Evolutionary conservation across 768 basidiomycete genomes (phyloP), one percentile per base, ranked within the genome.

Genomic region (Mycena rosella): DNA sequence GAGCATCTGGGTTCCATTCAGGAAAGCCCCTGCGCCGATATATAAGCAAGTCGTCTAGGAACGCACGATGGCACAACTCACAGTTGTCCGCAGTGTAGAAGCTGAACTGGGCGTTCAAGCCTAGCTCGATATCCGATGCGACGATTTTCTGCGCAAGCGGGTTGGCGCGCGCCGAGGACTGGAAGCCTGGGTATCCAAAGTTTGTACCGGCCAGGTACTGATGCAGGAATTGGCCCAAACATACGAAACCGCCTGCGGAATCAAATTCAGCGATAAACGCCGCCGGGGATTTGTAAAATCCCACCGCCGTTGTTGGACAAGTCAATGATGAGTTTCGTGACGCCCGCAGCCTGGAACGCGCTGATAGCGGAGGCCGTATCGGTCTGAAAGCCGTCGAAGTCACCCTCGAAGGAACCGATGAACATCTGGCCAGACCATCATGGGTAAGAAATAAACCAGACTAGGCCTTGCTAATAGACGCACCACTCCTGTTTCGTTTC

Each of bases 301-400:
- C 83, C 49, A 85, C 89, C 89, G 61, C 85, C 86, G 69, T 91
- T 91, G 74, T 89, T 87, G 15, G 86, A 86, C 36, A 89, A 73
- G 73, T 91, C 89, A 44, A 91, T 81, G 26, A 91, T 69, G 14
- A 90, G 75, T 34, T 81, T 83, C 0, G 80, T 84, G 14, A 88
- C 85, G 5, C 86, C 86, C 2, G 82, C 80, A 0, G 74, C 67
- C 67, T 87, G 75, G 78, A 91, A 87, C 5, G 81, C 72, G 1
- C 70, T 70, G 64, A 89, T 75, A 1, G 86, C 82, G 9, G 83
- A 77, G 0, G 80, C 82, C 0, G 83, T 80, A 67, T 90, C 88
- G 0, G 73, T 65, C 75, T 87, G 87, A 82, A 89, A 90, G 34
- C 79, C 77, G 55, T 76, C 69, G 70, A 85, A 88, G 70, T 88